phyloP scores from a whole-genome alignment of 257 asterid species.

The Penstemon eatonii region DNA sequence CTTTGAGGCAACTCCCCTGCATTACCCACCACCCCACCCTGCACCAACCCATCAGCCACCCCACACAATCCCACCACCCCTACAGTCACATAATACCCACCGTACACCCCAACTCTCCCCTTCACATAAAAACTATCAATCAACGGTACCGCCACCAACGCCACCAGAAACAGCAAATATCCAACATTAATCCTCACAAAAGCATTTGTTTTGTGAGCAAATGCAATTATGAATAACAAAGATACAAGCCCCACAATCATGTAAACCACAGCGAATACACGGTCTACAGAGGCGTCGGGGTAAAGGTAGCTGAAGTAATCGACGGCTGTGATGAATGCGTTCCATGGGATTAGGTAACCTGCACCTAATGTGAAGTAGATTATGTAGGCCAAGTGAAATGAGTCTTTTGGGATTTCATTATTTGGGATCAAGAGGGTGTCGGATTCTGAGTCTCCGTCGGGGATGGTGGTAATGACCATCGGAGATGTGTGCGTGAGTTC shows the following conservation, averaged over 20 bases:
- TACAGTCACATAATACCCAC: conserved; percentile 65
- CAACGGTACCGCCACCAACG: conserved; percentile 71
- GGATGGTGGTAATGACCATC: conserved; percentile 40
- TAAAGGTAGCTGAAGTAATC: conserved; percentile 88
- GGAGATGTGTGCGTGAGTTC: conserved; percentile 15
- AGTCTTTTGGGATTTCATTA: conserved; percentile 57
- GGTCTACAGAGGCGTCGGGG: conserved; percentile 76
- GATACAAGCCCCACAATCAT: conserved; percentile 60
- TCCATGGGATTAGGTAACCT: conserved; percentile 92
- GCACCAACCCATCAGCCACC: conserved; percentile 86
- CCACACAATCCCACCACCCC: conserved; percentile 63
- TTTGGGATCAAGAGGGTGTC: conserved; percentile 39
- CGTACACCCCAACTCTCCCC: conserved; percentile 70
- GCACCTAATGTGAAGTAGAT: conserved; percentile 79
- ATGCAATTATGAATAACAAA: conserved; percentile 53
- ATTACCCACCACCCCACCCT: conserved; percentile 81
- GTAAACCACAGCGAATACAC: conserved; percentile 68
- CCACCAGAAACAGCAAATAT: conserved; percentile 49
- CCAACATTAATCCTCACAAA: conserved; percentile 69
- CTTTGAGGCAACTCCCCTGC: conserved; percentile 93
- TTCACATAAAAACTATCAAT: conserved; percentile 69
- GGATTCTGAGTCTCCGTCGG: conserved; percentile 50
- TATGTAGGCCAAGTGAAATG: conserved; percentile 78
- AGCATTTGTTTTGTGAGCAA: conserved; percentile 58
- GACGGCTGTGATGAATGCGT: conserved; percentile 96